phyloP scores from a whole-genome alignment of 2,329 filamentous ascomycete species.

The Neofusicoccum parvum region DNA sequence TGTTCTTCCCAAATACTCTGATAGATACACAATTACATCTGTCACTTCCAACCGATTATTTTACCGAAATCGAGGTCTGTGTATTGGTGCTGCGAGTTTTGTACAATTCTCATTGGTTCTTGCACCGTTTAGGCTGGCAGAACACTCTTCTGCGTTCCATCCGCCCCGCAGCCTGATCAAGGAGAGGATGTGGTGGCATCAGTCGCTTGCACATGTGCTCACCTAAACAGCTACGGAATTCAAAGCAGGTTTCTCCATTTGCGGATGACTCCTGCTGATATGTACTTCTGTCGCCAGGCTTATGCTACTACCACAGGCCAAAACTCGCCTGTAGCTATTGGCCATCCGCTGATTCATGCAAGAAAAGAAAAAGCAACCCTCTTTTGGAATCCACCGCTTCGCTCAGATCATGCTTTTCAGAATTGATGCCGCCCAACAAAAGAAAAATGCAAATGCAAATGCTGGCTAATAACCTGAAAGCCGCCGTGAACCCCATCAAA shows the following conservation, averaged over 20 bases:
- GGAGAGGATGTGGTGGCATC: no score
- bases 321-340: neutral
- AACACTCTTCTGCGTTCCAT: no score
- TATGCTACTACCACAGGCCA: neutral
- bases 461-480: neutral
- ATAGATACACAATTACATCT: neutral
- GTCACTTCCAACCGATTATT: neutral
- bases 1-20: no score
- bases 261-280: neutral
- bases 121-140: no score
- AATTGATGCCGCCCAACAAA: neutral
- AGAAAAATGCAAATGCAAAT: neutral
- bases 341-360: neutral
- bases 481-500: neutral
- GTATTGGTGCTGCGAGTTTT: no score
- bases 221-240: neutral
- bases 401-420: neutral
- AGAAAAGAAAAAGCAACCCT: neutral
- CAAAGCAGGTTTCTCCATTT: neutral
- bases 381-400: neutral
- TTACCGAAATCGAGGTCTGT: no score
- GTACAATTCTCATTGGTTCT: no score
- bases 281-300: neutral
- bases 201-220: no score
- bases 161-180: no score